Evolutionary conservation across 805 yeast species (phyloP), one percentile per base, ranked within the genome.

Genomic region (Pichia phayaonensis): DNA sequence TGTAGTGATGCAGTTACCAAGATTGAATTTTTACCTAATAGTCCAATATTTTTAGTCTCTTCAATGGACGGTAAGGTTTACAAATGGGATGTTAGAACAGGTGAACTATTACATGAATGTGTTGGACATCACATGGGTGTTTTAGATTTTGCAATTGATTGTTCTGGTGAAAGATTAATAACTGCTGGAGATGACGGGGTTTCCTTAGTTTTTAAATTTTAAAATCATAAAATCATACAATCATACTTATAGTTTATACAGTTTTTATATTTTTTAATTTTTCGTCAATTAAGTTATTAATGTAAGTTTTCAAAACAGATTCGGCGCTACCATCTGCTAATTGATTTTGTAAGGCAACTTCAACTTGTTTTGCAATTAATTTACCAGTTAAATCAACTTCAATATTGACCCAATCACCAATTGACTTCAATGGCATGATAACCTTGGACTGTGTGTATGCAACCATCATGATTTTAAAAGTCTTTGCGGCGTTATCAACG

Each of bases 101-200:
- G 96, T 51, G 80, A 77, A 53, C 83, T 80, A 60, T 68, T 84
- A 52, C 86, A 84, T 70, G 84, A 76, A 34, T 94, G 95, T 56
- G 80, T 81, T 40, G 99, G 99, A 22, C 99, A 94, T 66, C 86
- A 85, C 67, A 86, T 87, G 86, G 98, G 98, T 55, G 83, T 94
- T 20, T 75, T 94, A 56, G 97, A 89, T 60, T 92, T 94, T 63
- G 81, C 84, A 20, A 62, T 84, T 42, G 78, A 81, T 51, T 81
- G 79, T 40, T 70, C 77, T 44, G 92, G 89, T 26, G 74, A 76
- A 47, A 82, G 83, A 64, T 61, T 94, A 43, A 76, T 90, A 38
- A 88, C 97, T 21, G 99, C 97, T 15, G 97, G 97, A 56, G 99
- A 94, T 66, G 99, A 94, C 67, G 96, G 96, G 58, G 97, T 94